Percentiles rank a stretch among this genome's conserved stretches.
These are phyloP conservation scores for Dendryphion nanum DNA, from an alignment of 2,329 filamentous ascomycete genomes.

Conservation along the genomic window DNA sequence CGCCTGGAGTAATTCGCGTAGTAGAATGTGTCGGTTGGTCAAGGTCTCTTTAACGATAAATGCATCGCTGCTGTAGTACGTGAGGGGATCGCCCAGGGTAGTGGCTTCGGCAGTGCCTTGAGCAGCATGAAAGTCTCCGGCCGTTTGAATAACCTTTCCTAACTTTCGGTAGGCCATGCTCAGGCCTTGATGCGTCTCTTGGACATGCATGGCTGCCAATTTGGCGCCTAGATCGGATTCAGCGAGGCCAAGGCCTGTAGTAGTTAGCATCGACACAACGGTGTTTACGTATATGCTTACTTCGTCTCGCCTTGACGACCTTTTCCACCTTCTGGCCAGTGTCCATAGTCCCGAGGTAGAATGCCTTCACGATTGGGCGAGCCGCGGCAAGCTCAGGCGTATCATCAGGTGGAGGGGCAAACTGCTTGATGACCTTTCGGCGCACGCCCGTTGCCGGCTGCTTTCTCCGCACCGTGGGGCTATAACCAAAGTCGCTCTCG, in stretches of 20 bases:
- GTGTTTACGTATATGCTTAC: too few species aligned
- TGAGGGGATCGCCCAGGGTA: conserved; percentile 87
- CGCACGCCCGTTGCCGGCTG: conserved; percentile 95
- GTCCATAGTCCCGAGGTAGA: conserved; percentile 95
- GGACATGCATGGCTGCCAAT: conserved; percentile 78
- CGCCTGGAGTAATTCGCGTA: conserved; percentile 88
- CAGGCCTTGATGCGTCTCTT: conserved; percentile 86
- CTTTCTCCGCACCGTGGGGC: conserved; percentile 90
- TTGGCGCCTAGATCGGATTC: conserved; percentile 95
- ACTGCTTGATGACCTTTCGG: conserved; percentile 95
- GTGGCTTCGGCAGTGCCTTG: conserved; percentile 96
- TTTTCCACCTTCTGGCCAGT: conserved; percentile 95
- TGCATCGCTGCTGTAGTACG: conserved; percentile 92
- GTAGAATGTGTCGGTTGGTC: conserved; percentile 94
- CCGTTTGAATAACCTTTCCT: conserved; percentile 87
- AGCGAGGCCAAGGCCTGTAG: conserved; percentile 77
- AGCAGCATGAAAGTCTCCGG: conserved; percentile 92
- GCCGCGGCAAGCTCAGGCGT: conserved; percentile 91
- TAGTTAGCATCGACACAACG: conserved; percentile 22
- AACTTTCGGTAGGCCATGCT: conserved; percentile 91
- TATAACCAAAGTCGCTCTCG: conserved; percentile 99
- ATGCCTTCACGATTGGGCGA: conserved; percentile 87
- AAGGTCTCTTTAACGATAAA: conserved; percentile 98
- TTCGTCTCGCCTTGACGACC: conserved; percentile 86
- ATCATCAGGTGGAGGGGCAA: conserved; percentile 94